Evolutionary conservation across 78 protist genomes (phyloP).

Genomic region (Paratrimastix pyriformis): DNA sequence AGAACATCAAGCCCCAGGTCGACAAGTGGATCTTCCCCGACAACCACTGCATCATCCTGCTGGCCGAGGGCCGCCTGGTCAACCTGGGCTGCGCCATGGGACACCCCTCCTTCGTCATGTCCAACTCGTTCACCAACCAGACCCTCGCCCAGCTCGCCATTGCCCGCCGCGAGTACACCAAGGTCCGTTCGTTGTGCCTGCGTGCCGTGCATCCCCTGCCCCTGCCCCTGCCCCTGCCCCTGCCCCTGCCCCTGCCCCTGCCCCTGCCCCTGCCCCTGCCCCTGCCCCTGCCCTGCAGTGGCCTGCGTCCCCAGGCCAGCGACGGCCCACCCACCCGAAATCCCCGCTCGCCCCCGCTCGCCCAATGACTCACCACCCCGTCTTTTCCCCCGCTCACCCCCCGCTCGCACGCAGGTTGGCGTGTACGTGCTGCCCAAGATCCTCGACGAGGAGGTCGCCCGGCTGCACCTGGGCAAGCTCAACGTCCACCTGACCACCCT

Average conservation of each 20-base stretch:
- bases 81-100: slow-evolving; percentile 99
- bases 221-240: no score
- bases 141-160: slow-evolving; percentile 88
- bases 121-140: slow-evolving; percentile 95
- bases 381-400: no score
- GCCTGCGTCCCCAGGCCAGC: no score
- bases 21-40: slow-evolving; percentile 78
- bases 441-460: slow-evolving; percentile 97
- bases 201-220: no score
- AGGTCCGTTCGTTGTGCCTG: no score
- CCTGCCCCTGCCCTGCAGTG: no score
- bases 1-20: slow-evolving; percentile 93
- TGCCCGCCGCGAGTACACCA: not conserved
- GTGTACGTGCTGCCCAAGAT: slow-evolving; percentile 91
- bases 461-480: slow-evolving; percentile 81
- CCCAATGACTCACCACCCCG: no score
- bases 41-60: slow-evolving; percentile 82
- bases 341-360: no score
- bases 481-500: slow-evolving; percentile 84
- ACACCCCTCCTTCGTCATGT: slow-evolving; percentile 98
- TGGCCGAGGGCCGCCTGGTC: slow-evolving; percentile 97
- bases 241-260: no score
- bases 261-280: no score
- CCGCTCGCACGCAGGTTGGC: slow-evolving; percentile 4
- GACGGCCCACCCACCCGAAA: no score